These are phyloP conservation scores for Porosira glacialis DNA, from an alignment of 352 stramenopile species.

Conservation along the genomic window DNA sequence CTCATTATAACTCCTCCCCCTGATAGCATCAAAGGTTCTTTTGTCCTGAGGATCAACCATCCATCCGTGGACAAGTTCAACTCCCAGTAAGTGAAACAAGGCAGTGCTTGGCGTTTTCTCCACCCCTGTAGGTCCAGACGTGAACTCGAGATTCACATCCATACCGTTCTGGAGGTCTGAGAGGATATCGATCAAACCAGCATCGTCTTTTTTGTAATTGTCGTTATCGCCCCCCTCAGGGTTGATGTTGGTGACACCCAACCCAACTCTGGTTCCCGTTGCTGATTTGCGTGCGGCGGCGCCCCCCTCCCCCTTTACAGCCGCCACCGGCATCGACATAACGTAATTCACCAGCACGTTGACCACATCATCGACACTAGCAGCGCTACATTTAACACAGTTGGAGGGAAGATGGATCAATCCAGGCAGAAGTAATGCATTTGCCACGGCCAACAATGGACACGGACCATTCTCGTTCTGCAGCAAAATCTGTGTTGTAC, in stretches of 20 bases:
- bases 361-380: conserved; percentile 88
- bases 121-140: conserved; percentile 73
- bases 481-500: conserved; percentile 88
- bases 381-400: conserved; percentile 70
- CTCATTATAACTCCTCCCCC: conserved; percentile 95
- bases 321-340: conserved; percentile 33
- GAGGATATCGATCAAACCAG: conserved; percentile 87
- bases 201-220: no score
- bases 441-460: conserved; percentile 93
- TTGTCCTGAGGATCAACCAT: conserved; percentile 90
- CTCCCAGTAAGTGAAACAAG: conserved; percentile 93
- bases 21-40: conserved; percentile 82
- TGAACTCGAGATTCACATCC: conserved; percentile 98
- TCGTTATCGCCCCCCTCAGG: no score
- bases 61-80: conserved; percentile 96
- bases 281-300: background rate
- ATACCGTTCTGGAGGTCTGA: conserved; percentile 92
- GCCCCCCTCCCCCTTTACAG: background rate
- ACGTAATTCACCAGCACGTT: conserved; percentile 86
- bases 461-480: conserved; percentile 98
- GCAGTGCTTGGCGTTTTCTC: conserved; percentile 93
- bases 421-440: conserved; percentile 90
- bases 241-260: no score
- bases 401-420: conserved; percentile 84
- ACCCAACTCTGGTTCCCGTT: conserved; percentile 34